phyloP scores from a whole-genome alignment of 352 stramenopile species.

The Phytophthora cajani region DNA sequence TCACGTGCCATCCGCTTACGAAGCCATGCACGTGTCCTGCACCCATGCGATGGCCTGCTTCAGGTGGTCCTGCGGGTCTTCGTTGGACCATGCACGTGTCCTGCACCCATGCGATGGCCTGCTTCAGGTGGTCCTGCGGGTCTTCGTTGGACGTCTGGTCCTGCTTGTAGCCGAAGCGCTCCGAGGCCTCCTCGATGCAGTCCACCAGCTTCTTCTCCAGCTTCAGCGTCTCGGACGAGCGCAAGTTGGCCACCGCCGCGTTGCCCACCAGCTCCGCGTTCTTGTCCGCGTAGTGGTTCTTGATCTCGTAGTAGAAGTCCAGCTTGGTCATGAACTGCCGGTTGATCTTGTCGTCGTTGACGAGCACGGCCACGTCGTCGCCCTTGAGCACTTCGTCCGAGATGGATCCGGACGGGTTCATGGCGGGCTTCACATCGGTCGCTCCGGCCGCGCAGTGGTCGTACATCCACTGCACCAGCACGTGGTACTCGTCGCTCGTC shows the following conservation, averaged over 20 bases:
- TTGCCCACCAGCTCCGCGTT: slow-evolving; percentile 24
- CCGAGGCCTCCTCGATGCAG: slow-evolving; percentile 30
- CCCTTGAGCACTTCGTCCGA: background rate
- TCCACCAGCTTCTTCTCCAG: slow-evolving; percentile 25
- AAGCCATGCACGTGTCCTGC: slow-evolving; percentile 30
- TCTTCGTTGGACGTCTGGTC: slow-evolving; percentile 4
- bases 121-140: slow-evolving; percentile 26
- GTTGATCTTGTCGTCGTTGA: slow-evolving; percentile 10
- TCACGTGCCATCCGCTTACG: slow-evolving; percentile 39
- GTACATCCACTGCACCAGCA: slow-evolving; percentile 42
- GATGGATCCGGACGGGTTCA: background rate
- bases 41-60: slow-evolving; percentile 41
- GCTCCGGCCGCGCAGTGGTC: slow-evolving; percentile 27
- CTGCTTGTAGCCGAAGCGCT: slow-evolving; percentile 21
- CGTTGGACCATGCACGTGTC: slow-evolving; percentile 26
- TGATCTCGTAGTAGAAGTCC: slow-evolving; percentile 54
- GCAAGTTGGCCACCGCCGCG: slow-evolving; percentile 18
- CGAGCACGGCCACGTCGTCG: background rate
- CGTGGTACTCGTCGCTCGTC: slow-evolving; percentile 31
- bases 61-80: slow-evolving; percentile 22
- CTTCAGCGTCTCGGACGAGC: slow-evolving; percentile 5
- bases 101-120: slow-evolving; percentile 39
- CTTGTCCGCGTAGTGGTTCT: slow-evolving; percentile 31
- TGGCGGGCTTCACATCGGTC: background rate
- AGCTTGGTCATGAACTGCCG: slow-evolving; percentile 48